Evolutionary conservation across 192 early-diverging fungal genomes (phyloP), one percentile per base, ranked within the genome.

Genomic region (Mortierella alpina): DNA sequence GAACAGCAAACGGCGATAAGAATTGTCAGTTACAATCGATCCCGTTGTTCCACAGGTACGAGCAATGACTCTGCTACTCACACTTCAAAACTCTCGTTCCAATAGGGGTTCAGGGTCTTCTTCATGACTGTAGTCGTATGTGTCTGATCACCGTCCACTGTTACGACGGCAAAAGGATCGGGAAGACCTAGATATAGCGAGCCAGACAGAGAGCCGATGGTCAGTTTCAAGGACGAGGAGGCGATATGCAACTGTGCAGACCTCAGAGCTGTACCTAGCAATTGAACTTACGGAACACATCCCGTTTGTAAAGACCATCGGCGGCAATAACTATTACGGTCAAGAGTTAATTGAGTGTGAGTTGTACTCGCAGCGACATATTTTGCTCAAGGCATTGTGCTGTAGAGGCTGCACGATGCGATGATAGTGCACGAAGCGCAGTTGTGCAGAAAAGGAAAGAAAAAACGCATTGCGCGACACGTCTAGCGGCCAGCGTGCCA

Each of bases 91-190:
- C 83, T 90, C 85, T 97, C 94, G 80, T 97, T 98, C 97, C 98
- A 99, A 84, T 97, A 96, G 42, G 98, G 98, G 71, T 96, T 96
- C 48, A 98, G 84, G 10, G 95, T 97, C 68, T 90, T 92, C 82
- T 94, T 96, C 68, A 93, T 89, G 31, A 92, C 91, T 46, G 91
- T 88, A 14, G 96, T 97, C 20, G 95, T 96, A 59, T 96, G 93
- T 11, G 95, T 97, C 84, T 99, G 97, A 69, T 96, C 95, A 12
- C 96, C 95, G 84, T 99, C 95, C 23, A 99, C 95, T 0, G 95
- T 97, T 13, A 99, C 86, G 15, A 99, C 94, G 11, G 94, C 98
- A 87, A 99, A 97, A 22, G 98, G 97, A 83, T 99, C 96, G 13
- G 98, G 98, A 58, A 94, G 84, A 11, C 92, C 90, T 92, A 73